A percentile compares a stretch with the other conserved stretches of the same genome.
These are phyloP conservation scores for Xylaria sp. DNA, from an alignment of 2,329 filamentous ascomycete genomes.

Conservation along the genomic window DNA sequence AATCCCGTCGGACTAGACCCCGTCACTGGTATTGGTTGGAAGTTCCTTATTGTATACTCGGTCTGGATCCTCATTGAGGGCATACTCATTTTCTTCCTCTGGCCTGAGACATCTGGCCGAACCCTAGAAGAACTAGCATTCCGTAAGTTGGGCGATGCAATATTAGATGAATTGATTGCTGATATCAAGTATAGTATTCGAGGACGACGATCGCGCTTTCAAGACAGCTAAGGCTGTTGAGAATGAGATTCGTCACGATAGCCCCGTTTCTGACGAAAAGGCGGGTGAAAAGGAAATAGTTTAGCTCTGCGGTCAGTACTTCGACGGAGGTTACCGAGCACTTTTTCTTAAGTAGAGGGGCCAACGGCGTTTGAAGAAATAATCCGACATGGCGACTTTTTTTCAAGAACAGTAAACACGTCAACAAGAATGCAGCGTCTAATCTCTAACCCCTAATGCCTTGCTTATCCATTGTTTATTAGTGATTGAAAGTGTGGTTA, in stretches of 20 bases:
- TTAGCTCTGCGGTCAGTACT: conserved; percentile 12
- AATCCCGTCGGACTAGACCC: conserved; percentile 51
- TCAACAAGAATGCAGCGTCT: background rate
- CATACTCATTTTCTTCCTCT: conserved; percentile 76
- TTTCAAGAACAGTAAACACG: background rate
- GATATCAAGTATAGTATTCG: conserved; percentile 45
- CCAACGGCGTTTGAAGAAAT: background rate
- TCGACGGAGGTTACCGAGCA: background rate
- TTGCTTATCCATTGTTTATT: background rate
- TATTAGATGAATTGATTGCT: conserved; percentile 8
- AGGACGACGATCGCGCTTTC: conserved; percentile 44
- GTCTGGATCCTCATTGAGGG: conserved; percentile 48
- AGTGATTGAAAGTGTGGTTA: background rate
- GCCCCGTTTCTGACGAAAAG: conserved; percentile 40
- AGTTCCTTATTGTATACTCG: conserved; percentile 47
- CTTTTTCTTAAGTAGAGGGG: background rate
- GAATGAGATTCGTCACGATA: conserved; percentile 46
- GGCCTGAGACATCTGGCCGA: conserved; percentile 81
- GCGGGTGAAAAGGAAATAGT: conserved; percentile 34
- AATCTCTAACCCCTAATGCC: background rate
- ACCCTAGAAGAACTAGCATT: conserved; percentile 71
- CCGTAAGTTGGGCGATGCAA: conserved; percentile 39
- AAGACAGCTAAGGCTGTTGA: conserved; percentile 46
- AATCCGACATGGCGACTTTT: background rate
- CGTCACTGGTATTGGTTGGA: conserved; percentile 46